These are phyloP conservation scores for Penicillium paradoxum DNA, from an alignment of 495 filamentous ascomycete genomes.

Conservation along the genomic window DNA sequence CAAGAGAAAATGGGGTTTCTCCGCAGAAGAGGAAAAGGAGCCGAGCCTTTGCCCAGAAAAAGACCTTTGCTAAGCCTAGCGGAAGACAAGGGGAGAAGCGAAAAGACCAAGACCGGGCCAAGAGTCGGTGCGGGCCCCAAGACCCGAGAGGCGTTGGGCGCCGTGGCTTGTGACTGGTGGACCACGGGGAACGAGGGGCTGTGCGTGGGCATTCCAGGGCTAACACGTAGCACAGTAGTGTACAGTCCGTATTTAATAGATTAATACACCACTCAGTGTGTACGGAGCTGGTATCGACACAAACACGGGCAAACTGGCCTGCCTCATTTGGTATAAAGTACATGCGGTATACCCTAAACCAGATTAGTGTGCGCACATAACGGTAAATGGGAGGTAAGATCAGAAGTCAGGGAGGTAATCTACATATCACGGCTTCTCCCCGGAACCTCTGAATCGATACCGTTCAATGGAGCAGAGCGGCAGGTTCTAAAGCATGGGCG, in stretches of 20 bases:
- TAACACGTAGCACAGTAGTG: constrained; percentile 5
- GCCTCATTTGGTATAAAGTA: not conserved
- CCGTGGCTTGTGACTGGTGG: constrained; percentile 15
- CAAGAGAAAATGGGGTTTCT: constrained; percentile 11
- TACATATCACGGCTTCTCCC: not conserved
- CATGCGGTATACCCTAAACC: not conserved
- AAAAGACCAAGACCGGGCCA: constrained; percentile 31
- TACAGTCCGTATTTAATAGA: not conserved
- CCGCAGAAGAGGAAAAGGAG: constrained; percentile 28
- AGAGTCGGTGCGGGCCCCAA: constrained; percentile 19
- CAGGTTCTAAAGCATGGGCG: not conserved
- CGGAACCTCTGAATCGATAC: not conserved
- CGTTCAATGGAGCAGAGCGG: not conserved
- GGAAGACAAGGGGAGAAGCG: constrained; percentile 30
- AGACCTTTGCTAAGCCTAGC: constrained; percentile 33
- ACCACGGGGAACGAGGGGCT: constrained; percentile 11
- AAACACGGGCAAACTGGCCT: not conserved
- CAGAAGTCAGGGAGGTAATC: not conserved
- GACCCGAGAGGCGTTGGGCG: constrained; percentile 7
- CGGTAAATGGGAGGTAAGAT: not conserved
- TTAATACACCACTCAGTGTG: not conserved
- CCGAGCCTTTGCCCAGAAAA: constrained; percentile 43
- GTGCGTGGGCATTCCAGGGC: constrained; percentile 17
- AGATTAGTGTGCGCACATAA: not conserved
- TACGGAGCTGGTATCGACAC: not conserved